phyloP scores from a whole-genome alignment of 2,329 filamentous ascomycete species.

The Exophiala calicioides region DNA sequence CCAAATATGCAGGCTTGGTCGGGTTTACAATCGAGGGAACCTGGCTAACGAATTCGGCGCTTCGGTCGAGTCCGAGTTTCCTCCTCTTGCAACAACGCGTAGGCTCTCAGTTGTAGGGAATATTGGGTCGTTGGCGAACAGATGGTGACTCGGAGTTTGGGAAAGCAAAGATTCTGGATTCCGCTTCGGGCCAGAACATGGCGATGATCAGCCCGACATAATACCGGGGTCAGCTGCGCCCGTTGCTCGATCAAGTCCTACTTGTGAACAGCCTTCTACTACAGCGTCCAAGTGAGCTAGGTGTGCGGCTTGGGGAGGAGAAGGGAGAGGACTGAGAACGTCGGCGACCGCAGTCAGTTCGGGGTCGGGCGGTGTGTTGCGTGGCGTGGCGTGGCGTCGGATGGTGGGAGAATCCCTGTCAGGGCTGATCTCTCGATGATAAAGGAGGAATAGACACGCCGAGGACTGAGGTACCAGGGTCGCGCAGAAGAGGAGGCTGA shows the following conservation, averaged over 20 bases:
- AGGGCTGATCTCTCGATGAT: too few relatives aligned
- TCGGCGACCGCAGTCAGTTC: too few relatives aligned
- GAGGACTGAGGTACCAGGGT: too few relatives aligned
- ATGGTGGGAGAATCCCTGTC: too few relatives aligned
- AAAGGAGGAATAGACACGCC: too few relatives aligned
- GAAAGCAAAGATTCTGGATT: constrained; percentile 8
- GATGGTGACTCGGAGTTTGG: constrained; percentile 2
- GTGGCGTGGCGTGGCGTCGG: too few relatives aligned
- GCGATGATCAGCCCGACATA: constrained; percentile 20
- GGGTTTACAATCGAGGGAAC: constrained; percentile 15
- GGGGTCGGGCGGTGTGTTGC: too few relatives aligned
- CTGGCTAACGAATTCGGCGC: constrained; percentile 4
- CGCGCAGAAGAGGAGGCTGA: constrained; percentile 8
- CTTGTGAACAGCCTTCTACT: too few relatives aligned
- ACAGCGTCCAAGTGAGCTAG: too few relatives aligned
- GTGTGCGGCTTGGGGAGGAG: too few relatives aligned
- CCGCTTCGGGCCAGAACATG: constrained; percentile 23
- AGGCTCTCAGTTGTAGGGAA: not conserved
- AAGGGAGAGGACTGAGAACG: too few relatives aligned
- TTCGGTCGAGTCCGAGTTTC: constrained; percentile 7
- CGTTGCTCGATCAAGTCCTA: constrained; percentile 1
- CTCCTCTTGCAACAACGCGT: constrained; percentile 4
- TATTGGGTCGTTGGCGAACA: constrained; percentile 5
- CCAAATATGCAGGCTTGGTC: constrained; percentile 19
- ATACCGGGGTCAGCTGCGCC: constrained; percentile 3